phyloP scores from a whole-genome alignment of 352 stramenopile species.

The Peronosclerospora sorghi region DNA sequence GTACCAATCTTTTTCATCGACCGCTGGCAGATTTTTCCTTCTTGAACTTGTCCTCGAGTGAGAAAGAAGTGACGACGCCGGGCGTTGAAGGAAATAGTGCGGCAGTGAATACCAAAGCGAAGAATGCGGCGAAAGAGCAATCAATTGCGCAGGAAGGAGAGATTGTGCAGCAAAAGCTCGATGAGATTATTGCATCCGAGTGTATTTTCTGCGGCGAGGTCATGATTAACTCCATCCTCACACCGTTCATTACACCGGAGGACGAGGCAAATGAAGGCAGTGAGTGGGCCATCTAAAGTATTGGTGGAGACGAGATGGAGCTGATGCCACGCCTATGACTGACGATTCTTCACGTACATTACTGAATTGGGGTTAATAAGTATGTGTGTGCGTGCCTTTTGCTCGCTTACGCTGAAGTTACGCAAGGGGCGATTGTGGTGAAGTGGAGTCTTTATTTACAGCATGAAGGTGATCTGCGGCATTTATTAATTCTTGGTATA shows the following conservation, averaged over 20 bases:
- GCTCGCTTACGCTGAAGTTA: too few species aligned
- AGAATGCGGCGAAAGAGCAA: conserved; percentile 63
- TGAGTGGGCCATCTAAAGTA: conserved; percentile 77
- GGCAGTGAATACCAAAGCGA: conserved; percentile 35
- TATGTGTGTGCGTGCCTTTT: too few species aligned
- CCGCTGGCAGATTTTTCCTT: conserved; percentile 49
- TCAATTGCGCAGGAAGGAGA: conserved; percentile 76
- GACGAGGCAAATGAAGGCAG: conserved; percentile 69
- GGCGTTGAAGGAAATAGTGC: conserved; percentile 26
- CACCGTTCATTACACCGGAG: conserved; percentile 85
- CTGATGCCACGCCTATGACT: too few species aligned
- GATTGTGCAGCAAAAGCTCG: conserved; percentile 87
- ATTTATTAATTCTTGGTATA: too few species aligned
- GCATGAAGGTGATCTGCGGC: too few species aligned
- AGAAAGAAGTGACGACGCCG: conserved; percentile 61
- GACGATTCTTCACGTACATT: too few species aligned
- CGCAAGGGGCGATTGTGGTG: too few species aligned
- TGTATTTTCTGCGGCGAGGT: conserved; percentile 91
- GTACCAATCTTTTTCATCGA: conserved; percentile 69
- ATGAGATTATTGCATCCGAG: conserved; percentile 90
- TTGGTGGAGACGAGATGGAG: too few species aligned
- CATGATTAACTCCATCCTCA: conserved; percentile 92
- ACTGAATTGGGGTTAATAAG: too few species aligned
- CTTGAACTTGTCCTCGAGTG: conserved; percentile 50
- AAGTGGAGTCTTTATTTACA: too few species aligned